Evolutionary conservation across 2,329 filamentous ascomycete genomes (phyloP), one percentile per base, ranked within the genome.

Genomic region (Coniella vitis): DNA sequence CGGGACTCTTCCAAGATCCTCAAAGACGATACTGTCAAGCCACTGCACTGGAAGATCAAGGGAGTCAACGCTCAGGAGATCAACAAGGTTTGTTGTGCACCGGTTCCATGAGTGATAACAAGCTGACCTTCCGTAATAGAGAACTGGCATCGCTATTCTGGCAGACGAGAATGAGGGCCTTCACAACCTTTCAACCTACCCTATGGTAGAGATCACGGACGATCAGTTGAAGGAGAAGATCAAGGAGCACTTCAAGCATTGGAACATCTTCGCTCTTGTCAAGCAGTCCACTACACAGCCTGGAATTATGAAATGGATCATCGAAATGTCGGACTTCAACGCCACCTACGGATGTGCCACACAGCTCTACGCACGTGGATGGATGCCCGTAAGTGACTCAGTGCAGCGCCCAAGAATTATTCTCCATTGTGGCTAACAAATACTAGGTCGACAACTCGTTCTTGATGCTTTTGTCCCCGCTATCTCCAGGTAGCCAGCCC

Each of bases 1-100:
- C 72, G 78, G 43, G 80, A 84, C 60, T 72, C 81, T 7, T 74
- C 70, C 45, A 68, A 70, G 29, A 70, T 75, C 7, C 67, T 72
- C 48, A 65, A 72, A 12, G 74, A 73, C 44, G 61, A 76, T 22
- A 64, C 68, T 2, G 56, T 41, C 37, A 51, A 51, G 22, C 44
- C 45, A 5, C 63, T 69, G 10, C 65, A 67, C 31, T 83, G 78
- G 76, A 59, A 61, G 40, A 64, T 71, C 16, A 63, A 66, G 38
- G 71, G 71, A 43, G 62, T 80, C 22, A 63, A 65, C 8, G 66
- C 71, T 2, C 65, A 62, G 22, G 69, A 75, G 16, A 74, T 74
- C 60, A 62, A 65, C 10, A 63, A 69, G 54, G 69, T 71, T 55
- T 13, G 57, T 7, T 32, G 9, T 17, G 4, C n/a, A 17, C 19